These are phyloP conservation scores for Kazachstania sp. DNA, from an alignment of 1,139 yeast species.

Conservation along the genomic window DNA sequence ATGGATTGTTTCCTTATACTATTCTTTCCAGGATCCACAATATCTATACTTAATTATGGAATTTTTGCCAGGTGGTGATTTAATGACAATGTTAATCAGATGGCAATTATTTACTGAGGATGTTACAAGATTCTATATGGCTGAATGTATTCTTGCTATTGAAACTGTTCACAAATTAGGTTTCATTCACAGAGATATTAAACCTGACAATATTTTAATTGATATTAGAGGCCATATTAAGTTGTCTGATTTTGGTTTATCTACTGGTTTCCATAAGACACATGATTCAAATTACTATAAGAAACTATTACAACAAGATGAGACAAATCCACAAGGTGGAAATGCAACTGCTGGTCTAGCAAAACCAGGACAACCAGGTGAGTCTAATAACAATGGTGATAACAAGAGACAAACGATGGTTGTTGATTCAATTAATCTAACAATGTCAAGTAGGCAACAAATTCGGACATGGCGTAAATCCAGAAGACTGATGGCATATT, in stretches of 20 bases:
- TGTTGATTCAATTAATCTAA: slow-evolving; percentile 91
- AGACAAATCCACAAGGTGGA: slow-evolving; percentile 10
- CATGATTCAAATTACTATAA: slow-evolving; percentile 74
- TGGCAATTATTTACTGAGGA: slow-evolving; percentile 85
- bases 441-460: slow-evolving; percentile 93
- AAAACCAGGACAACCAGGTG: slow-evolving; percentile 29
- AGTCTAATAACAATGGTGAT: slow-evolving; percentile 10
- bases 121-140: slow-evolving; percentile 76
- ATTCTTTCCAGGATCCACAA: slow-evolving; percentile 72
- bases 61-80: slow-evolving; percentile 77
- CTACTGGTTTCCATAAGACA: slow-evolving; percentile 80
- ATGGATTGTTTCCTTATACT: slow-evolving; percentile 76
- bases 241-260: slow-evolving; percentile 72
- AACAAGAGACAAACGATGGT: slow-evolving; percentile 60
- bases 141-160: slow-evolving; percentile 77
- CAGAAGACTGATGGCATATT: slow-evolving; percentile 92
- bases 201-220: slow-evolving; percentile 73
- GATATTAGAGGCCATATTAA: slow-evolving; percentile 76
- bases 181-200: slow-evolving; percentile 73
- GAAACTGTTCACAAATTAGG: slow-evolving; percentile 77
- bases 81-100: slow-evolving; percentile 80
- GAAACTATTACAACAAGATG: slow-evolving; percentile 59
- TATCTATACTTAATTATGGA: slow-evolving; percentile 75
- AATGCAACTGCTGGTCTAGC: slow-evolving; percentile 14
- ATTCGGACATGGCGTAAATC: slow-evolving; percentile 98